Base-by-base conservation (phyloP, 805 yeast species). In the Candida ovalis region DNA sequence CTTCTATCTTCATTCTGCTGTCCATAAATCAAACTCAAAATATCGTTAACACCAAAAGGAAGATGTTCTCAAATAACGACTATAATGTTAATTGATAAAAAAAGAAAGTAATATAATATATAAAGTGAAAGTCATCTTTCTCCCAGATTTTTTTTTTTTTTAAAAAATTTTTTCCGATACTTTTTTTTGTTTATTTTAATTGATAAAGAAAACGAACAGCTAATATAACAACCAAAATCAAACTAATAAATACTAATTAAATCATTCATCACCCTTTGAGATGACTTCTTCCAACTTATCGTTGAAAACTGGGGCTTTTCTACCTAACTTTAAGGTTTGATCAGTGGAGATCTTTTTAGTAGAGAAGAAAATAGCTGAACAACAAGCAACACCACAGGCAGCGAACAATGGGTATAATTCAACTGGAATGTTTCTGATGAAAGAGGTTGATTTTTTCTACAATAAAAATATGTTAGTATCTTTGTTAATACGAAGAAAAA, bases 371-470 rank as follows among this genome's bases (percentile, higher is more conserved):
- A 71, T 56, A 46, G 81, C 83, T 33, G 76, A 71, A 48, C 59
- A 54, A 53, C 68, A 59, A 35, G 82, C 84, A 49, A 77, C 75
- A 61, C 78, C 76, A 71, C 79, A 73, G 36, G 82, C 82, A 32
- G 76, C 68, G 58, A 77, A 77, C 54, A 80, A 69, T 61, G 84
- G 84, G 49, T 80, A 76, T 59, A 80, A 65, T 67, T 80, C 84
- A 46, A 78, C 75, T 59, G 84, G 84, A 46, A 78, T 56, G 39
- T 36, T 50, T 40, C 51, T 63, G 40, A 63, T 36, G 54, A 59
- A 53, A 13, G 57, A 47, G 9, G 52, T 32, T 40, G 57, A 49
- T 41, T 57, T 53, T 50, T 54, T 46, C 41, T 37, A 38, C 21
- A 43, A 17, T 42, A 40, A 35, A 35, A n/a, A 5, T 35, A 35